These are phyloP conservation scores for Eucommia ulmoides DNA, from an alignment of 257 asterid species.

Conservation along the genomic window DNA sequence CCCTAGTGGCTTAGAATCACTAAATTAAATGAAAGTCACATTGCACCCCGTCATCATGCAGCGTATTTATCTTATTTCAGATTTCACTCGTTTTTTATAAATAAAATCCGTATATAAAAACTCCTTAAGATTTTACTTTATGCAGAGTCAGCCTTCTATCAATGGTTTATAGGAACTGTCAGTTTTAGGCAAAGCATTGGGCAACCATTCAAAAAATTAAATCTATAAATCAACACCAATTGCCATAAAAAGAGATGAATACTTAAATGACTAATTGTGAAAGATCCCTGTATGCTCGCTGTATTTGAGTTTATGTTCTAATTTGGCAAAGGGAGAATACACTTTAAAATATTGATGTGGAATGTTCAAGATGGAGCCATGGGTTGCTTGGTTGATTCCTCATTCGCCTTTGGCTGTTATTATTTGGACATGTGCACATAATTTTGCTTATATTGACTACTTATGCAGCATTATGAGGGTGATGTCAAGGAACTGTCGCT, in stretches of 20 bases:
- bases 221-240: too few relatives aligned
- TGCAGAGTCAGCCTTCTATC: background rate
- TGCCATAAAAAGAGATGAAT: too few relatives aligned
- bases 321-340: too few relatives aligned
- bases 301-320: too few relatives aligned
- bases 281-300: too few relatives aligned
- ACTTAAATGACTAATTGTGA: too few relatives aligned
- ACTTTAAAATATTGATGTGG: too few relatives aligned
- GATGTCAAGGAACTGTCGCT: conserved; percentile 66
- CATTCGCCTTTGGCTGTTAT: background rate
- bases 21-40: background rate
- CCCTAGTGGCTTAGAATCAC: background rate
- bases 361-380: background rate
- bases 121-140: background rate
- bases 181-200: background rate
- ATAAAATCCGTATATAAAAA: background rate
- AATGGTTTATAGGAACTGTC: background rate
- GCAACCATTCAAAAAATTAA: background rate
- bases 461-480: conserved; percentile 83
- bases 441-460: conserved; percentile 7
- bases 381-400: background rate
- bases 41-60: background rate
- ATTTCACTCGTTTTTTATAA: too few relatives aligned
- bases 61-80: background rate
- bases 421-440: background rate